Base-by-base conservation (phyloP, 805 yeast species). In the Metschnikowia gelsemii region DNA sequence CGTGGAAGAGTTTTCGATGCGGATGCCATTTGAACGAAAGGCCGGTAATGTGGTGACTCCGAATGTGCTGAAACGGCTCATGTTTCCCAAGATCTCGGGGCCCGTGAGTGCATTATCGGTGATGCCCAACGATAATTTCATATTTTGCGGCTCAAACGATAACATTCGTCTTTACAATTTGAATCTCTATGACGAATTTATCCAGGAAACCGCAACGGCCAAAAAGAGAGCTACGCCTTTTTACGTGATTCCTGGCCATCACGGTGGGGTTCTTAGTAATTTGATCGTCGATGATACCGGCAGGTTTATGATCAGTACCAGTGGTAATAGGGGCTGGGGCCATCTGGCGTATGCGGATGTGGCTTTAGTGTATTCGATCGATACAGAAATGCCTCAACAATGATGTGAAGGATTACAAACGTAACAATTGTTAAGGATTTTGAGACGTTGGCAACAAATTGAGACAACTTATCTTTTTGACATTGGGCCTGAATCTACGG, bases 251-350 rank as follows among this genome's bases (percentile, higher is more conserved):
- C 96, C 99, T 0, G 98, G 99, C 0, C 98, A 93, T 61, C 96
- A 87, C 57, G 98, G 99, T 35, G 96, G 97, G 20, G 78, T 80
- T 2, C 68, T 93, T 24, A 84, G 95, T 35, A 79, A 80, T 38
- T 66, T 93, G 48, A 72, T 78, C 40, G 82, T 90, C 17, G 98
- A 91, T 61, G 91, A 91, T 22, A 84, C 93, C 2, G 87, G 95
- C 28, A 67, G 93, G 47, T 93, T 86, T 60, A 73, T 93, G 83
- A 76, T 91, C 5, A 84, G 96, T 55, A 82, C 97, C 0, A 84
- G 95, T 59, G 99, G 99, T 8, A 87, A 86, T 48, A 76, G 97
- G 55, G 99, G 99, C 4, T 91, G 97, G 97, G 75, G 74, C 1
- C 89, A 84, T 51, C 89, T 95, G 3, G 67, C 72, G 26, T 76